phyloP scores from a whole-genome alignment of 495 filamentous ascomycete genomes.

The Trypethelium eluteriae region DNA sequence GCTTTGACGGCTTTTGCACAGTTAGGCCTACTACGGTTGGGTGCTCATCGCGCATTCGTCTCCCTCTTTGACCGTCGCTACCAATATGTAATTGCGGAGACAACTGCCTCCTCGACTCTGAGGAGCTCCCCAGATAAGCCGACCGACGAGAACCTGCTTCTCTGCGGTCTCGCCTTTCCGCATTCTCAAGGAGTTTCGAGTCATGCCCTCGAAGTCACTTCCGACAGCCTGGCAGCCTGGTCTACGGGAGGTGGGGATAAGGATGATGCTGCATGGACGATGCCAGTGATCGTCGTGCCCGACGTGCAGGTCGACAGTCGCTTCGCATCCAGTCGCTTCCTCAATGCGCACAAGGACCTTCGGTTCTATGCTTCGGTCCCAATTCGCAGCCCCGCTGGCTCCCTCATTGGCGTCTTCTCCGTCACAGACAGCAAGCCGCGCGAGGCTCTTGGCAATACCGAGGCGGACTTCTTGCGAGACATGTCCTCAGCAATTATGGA shows the following conservation, averaged over 20 bases:
- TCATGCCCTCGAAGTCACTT: too few relatives aligned
- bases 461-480: constrained; percentile 35
- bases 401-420: constrained; percentile 26
- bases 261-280: too few relatives aligned
- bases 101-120: constrained; percentile 25
- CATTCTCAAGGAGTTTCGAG: neutral
- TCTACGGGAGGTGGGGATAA: too few relatives aligned
- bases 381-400: constrained; percentile 20
- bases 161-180: constrained; percentile 23
- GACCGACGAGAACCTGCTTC: constrained; percentile 25
- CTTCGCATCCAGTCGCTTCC: too few relatives aligned
- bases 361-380: constrained; percentile 28
- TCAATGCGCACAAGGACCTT: constrained; percentile 16
- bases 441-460: constrained; percentile 33
- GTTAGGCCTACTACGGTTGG: constrained; percentile 37
- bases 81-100: constrained; percentile 40
- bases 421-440: constrained; percentile 19
- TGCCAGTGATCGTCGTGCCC: too few relatives aligned
- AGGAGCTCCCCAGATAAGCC: constrained; percentile 13
- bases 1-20: constrained; percentile 41
- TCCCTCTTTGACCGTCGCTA: constrained; percentile 34
- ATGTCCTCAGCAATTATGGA: constrained; percentile 41
- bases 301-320: too few relatives aligned
- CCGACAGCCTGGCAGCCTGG: too few relatives aligned
- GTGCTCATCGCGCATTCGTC: constrained; percentile 36